Conservation (phyloP, 2,329 filamentous ascomycete genomes). For the Paracoccidioides lutzii region DNA sequence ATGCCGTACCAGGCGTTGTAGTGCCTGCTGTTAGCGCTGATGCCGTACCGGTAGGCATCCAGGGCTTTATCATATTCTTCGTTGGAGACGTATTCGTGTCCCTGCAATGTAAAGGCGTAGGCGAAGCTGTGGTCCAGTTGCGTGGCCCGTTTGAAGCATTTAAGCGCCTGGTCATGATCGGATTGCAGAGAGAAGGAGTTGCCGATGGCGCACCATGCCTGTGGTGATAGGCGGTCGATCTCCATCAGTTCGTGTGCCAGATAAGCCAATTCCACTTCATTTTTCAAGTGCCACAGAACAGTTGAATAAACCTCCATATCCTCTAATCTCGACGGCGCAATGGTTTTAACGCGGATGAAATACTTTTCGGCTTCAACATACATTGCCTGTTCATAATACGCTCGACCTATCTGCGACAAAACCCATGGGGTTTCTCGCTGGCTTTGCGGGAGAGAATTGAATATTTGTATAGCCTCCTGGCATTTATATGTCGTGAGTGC, state of each 20-base stretch:
- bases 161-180: conserved; percentile 87
- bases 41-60: conserved; percentile 70
- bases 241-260: conserved; percentile 84
- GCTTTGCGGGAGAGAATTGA: conserved; percentile 53
- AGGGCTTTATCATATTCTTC: conserved; percentile 96
- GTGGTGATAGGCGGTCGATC: conserved; percentile 72
- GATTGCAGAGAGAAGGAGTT: conserved; percentile 88
- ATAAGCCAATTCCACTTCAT: conserved; percentile 81
- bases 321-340: conserved; percentile 70
- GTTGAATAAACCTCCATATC: conserved; percentile 99
- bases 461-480: conserved; percentile 60
- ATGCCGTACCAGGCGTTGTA: conserved; percentile 98
- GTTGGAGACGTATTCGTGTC: conserved; percentile 88
- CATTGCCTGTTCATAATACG: conserved; percentile 78
- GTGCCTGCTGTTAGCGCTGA: conserved; percentile 74
- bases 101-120: conserved; percentile 90
- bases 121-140: conserved; percentile 83
- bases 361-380: conserved; percentile 79
- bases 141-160: conserved; percentile 88
- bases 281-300: conserved; percentile 94
- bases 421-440: conserved; percentile 93
- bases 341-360: conserved; percentile 64
- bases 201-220: conserved; percentile 91
- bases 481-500: conserved; percentile 68
- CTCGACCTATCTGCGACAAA: conserved; percentile 75